Conservation (phyloP, 805 yeast genomes). For the Cyberlindnera amylophila region DNA sequence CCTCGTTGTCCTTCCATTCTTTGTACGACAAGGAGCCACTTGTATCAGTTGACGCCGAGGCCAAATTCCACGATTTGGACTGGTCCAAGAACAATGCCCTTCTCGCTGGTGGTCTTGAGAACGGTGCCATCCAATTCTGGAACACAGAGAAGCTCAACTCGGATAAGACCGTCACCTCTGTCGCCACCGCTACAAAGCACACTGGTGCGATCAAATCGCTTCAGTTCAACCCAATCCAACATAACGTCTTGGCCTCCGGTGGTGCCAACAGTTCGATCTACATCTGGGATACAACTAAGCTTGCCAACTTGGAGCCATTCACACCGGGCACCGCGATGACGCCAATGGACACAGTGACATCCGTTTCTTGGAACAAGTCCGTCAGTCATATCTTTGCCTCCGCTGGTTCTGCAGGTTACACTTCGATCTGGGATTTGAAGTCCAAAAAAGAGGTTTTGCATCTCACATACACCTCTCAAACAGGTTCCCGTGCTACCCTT, state of each 20-base stretch:
- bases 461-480: constrained; percentile 59
- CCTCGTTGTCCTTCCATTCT: constrained; percentile 79
- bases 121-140: constrained; percentile 78
- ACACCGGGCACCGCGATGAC: constrained; percentile 77
- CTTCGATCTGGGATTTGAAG: constrained; percentile 92
- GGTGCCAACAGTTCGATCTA: constrained; percentile 86
- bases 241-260: constrained; percentile 75
- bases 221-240: constrained; percentile 72
- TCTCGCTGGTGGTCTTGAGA: constrained; percentile 89
- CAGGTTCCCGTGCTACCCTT: constrained; percentile 57
- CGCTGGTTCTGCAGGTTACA: constrained; percentile 79
- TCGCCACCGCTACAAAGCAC: constrained; percentile 56
- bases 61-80: constrained; percentile 73
- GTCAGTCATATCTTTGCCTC: constrained; percentile 85
- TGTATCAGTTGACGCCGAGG: constrained; percentile 44
- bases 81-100: constrained; percentile 68
- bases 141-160: constrained; percentile 50
- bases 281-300: constrained; percentile 81
- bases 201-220: constrained; percentile 67
- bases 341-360: constrained; percentile 74
- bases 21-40: constrained; percentile 40
- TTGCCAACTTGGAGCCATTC: constrained; percentile 44
- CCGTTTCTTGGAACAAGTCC: constrained; percentile 84
- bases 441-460: constrained; percentile 86
- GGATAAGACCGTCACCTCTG: constrained; percentile 42